phyloP scores from a whole-genome alignment of 345 rosid genomes.

The Alliaria petiolata region DNA sequence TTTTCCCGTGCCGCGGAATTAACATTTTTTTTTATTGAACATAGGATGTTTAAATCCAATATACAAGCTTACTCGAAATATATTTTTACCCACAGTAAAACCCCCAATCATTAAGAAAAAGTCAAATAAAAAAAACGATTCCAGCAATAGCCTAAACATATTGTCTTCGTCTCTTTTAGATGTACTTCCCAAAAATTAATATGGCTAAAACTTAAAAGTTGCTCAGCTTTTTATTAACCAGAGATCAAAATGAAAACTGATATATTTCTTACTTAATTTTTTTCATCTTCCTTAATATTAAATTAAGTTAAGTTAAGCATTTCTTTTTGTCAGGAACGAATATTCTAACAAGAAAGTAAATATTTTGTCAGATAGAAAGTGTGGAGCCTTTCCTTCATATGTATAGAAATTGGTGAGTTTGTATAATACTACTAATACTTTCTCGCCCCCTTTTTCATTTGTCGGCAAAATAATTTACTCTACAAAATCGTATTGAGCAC shows the following conservation, averaged over 20 bases:
- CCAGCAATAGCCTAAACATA: background rate
- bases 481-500: too few species aligned
- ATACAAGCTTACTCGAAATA: background rate
- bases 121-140: background rate
- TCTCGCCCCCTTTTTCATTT: background rate
- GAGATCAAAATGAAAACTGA: background rate
- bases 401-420: background rate
- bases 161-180: background rate
- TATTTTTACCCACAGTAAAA: background rate
- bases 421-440: constrained; percentile 6
- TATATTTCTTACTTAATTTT: background rate
- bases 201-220: background rate
- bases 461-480: constrained; percentile 21
- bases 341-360: background rate
- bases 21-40: too few species aligned
- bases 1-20: too few species aligned
- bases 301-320: background rate
- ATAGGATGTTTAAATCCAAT: background rate
- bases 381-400: constrained; percentile 24
- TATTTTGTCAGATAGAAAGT: constrained; percentile 30
- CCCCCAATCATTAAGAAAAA: background rate
- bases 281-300: background rate
- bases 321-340: constrained; percentile 10
- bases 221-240: background rate
- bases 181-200: background rate